These are phyloP conservation scores for Panus rudis DNA, from an alignment of 768 basidiomycete genomes.

Conservation along the genomic window DNA sequence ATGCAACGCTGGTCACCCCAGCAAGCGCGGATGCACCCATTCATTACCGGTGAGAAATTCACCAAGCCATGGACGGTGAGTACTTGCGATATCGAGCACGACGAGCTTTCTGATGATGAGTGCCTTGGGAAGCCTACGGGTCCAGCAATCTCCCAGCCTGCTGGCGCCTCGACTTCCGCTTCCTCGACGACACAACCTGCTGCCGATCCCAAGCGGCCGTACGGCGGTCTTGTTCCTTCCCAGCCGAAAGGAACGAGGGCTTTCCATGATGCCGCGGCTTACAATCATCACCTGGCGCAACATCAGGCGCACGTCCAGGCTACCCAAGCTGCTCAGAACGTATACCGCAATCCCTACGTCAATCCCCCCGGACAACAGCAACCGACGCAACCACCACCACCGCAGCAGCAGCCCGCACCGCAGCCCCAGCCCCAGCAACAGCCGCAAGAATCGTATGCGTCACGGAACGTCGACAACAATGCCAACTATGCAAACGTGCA, in stretches of 20 bases:
- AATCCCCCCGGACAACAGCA: conserved; percentile 21
- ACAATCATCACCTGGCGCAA: conserved; percentile 91
- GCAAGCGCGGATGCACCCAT: conserved; percentile 92
- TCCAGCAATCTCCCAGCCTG: conserved; percentile 5
- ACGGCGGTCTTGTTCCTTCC: conserved; percentile 88
- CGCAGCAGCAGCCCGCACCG: conserved; percentile 16
- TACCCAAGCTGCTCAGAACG: conserved; percentile 60
- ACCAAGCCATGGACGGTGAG: conserved; percentile 74
- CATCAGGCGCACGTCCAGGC: conserved; percentile 93
- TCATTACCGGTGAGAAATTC: conserved; percentile 97
- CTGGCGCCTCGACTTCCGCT: conserved; percentile 3
- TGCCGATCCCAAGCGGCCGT: conserved; percentile 77
- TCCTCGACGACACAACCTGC: conserved; percentile 15
- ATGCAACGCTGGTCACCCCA: conserved; percentile 96
- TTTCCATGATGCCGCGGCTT: conserved; percentile 87
- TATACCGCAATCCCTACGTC: conserved; percentile 78
- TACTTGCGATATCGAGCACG: neutral
- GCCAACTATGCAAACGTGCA: conserved; percentile 23
- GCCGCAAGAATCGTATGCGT: conserved; percentile 19
- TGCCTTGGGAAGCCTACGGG: conserved; percentile 16
- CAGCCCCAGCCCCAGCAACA: conserved; percentile 22
- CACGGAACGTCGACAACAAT: too few species aligned
- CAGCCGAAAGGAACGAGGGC: conserved; percentile 80
- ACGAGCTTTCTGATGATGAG: too few species aligned
- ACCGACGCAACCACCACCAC: too few species aligned